Base-by-base conservation (phyloP, 768 basidiomycete species). In the Boletus barrowsii region DNA sequence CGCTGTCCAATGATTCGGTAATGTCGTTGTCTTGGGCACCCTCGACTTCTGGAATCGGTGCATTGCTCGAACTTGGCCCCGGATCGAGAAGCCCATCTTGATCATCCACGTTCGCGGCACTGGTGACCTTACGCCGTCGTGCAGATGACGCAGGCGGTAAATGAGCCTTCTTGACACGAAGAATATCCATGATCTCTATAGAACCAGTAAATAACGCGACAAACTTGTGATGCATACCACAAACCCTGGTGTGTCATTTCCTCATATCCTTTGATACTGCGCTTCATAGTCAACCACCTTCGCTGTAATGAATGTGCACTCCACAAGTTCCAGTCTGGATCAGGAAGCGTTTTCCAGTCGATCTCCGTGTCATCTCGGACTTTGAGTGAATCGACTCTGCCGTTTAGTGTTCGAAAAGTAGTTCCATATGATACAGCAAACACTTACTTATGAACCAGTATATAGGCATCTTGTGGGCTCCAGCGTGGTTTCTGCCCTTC, bases 341-440 rank as follows among this genome's bases (percentile, higher is more conserved):
- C 90, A 1, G 82, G 73, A 11, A 93, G 74, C 17, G 78, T 77
- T 64, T 89, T 90, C 91, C 90, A 93, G 61, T 90, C 86, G 43
- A 93, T 87, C 64, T 93, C 91, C 29, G 83, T 86, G 61, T 93
- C 90, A 62, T 92, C 85, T 42, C 79, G 77, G 49, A 92, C 87
- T 54, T 84, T 79, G 44, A 92, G 68, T 0, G 87, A 83, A 63
- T 86, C 87, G 47, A 93, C 76, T 68, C 90, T 93, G 62, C 37
- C 46, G 8, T 51, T 51, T 55, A 22, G 10, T 14, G 39, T 22
- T 49, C 36, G 35, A 35, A 49, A 44, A 36, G 15, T 10, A 35
- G 29, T 22, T 42, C 24, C 9, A 18, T 35, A 37, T 36, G 22
- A 53, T 22, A 22, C 43, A 33, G 44, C 2, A 42, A 42, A 20